A percentile compares a stretch with the other conserved stretches of the same genome.
Evolutionary conservation across 164 flowering plant species (phyloP).

Genomic region (Vitis rupestris): DNA sequence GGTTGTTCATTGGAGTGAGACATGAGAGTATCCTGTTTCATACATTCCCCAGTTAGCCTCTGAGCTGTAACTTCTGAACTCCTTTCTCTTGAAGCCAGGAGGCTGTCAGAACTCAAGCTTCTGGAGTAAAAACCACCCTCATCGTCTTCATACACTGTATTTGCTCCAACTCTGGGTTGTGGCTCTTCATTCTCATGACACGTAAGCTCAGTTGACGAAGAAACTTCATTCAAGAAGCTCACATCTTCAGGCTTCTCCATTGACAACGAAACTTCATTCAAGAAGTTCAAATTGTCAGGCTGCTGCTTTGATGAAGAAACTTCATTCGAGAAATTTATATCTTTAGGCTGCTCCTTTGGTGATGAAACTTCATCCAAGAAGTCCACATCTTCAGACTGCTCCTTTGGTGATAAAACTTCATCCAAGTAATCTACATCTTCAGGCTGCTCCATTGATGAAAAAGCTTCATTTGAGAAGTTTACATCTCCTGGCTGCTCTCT

Average conservation of each 20-base stretch:
- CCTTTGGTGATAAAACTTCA: slow-evolving; percentile 19
- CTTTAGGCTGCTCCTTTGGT: slow-evolving; percentile 16
- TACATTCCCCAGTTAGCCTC: slow-evolving; percentile 14
- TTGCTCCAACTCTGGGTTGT: neutral
- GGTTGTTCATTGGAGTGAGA: slow-evolving; percentile 21
- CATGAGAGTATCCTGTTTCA: slow-evolving; percentile 4
- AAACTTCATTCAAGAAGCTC: slow-evolving; percentile 2
- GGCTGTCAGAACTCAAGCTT: slow-evolving; percentile 14
- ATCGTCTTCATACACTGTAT: slow-evolving; percentile 8
- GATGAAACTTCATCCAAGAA: slow-evolving; percentile 18
- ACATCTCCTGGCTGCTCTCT: slow-evolving; percentile 13
- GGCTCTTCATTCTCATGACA: slow-evolving; percentile 13
- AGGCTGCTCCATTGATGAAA: slow-evolving; percentile 19
- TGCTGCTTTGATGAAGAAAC: slow-evolving; percentile 9
- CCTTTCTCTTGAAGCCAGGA: slow-evolving; percentile 3
- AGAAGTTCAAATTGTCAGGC: no score
- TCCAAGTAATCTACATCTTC: slow-evolving; percentile 3
- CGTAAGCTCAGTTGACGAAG: slow-evolving; percentile 23
- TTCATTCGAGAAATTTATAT: slow-evolving; percentile 8
- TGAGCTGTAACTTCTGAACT: slow-evolving; percentile 13
- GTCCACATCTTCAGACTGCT: slow-evolving; percentile 12
- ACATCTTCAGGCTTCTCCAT: slow-evolving; percentile 3
- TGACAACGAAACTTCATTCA: slow-evolving; percentile 21
- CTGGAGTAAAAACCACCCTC: slow-evolving; percentile 11
- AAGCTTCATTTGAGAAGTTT: slow-evolving; percentile 10